These are phyloP conservation scores for Colletotrichum scovillei DNA, from an alignment of 2,329 filamentous ascomycete species.

Conservation along the genomic window DNA sequence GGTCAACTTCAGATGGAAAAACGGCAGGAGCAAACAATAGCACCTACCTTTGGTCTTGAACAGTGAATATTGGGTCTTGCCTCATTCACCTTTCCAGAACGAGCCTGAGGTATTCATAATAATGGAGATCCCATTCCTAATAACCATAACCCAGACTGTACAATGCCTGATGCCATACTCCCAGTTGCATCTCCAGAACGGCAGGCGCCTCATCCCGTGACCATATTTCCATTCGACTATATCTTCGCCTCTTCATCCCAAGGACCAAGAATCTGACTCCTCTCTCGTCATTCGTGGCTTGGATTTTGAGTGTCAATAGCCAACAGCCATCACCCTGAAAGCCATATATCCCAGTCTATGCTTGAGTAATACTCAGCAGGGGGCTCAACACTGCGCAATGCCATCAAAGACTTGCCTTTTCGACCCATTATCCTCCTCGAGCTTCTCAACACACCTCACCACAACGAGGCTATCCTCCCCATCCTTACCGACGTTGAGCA, in stretches of 20 bases:
- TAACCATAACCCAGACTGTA: too few species aligned
- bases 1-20: neutral
- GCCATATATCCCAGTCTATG: neutral
- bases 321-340: neutral
- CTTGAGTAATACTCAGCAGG: neutral
- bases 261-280: neutral
- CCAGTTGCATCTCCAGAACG: neutral
- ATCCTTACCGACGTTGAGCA: conserved; percentile 39
- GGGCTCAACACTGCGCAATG: neutral
- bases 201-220: neutral
- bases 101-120: neutral
- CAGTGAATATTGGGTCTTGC: neutral
- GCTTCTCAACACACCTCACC: conserved; percentile 42
- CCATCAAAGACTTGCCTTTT: conserved; percentile 7
- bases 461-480: conserved; percentile 36
- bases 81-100: neutral
- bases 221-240: neutral
- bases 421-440: conserved; percentile 19
- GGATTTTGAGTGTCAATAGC: neutral
- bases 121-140: too few species aligned
- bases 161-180: neutral
- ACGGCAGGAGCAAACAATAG: neutral
- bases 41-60: neutral
- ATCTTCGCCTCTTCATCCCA: neutral
- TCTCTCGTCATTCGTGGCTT: too few species aligned